Evolutionary conservation across 768 basidiomycete genomes (phyloP).

Genomic region (Psilocybe cubensis): DNA sequence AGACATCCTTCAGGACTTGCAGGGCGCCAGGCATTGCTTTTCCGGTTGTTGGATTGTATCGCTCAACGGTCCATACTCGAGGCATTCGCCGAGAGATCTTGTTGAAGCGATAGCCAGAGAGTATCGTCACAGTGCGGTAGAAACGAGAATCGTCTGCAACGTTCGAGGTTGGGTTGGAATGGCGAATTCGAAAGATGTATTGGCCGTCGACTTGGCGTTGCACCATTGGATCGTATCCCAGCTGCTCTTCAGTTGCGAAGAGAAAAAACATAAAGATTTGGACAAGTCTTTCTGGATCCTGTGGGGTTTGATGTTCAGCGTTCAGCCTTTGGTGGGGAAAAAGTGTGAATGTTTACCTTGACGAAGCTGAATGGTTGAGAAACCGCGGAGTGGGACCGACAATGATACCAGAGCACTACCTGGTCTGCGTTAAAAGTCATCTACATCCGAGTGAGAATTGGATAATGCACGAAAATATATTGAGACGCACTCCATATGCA

Average conservation of each 20-base stretch:
- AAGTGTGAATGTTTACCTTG: background rate
- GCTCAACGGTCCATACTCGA: constrained; percentile 5
- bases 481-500: constrained; percentile 21
- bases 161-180: too few relatives aligned
- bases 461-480: background rate
- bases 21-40: background rate
- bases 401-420: background rate
- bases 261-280: constrained; percentile 20
- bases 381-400: background rate
- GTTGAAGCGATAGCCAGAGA: constrained; percentile 12
- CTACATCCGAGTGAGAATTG: background rate
- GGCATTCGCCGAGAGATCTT: constrained; percentile 15
- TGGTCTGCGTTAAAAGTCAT: background rate
- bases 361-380: background rate
- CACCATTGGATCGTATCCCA: constrained; percentile 20
- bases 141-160: background rate
- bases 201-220: background rate
- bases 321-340: background rate
- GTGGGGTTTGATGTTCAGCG: background rate
- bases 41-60: background rate
- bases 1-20: constrained; percentile 22
- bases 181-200: constrained; percentile 13
- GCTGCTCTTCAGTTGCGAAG: constrained; percentile 17
- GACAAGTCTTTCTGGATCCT: constrained; percentile 19
- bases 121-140: constrained; percentile 10